Base-by-base conservation (phyloP, 2,329 filamentous ascomycete species). In the Ophiocordyceps unilateralis region DNA sequence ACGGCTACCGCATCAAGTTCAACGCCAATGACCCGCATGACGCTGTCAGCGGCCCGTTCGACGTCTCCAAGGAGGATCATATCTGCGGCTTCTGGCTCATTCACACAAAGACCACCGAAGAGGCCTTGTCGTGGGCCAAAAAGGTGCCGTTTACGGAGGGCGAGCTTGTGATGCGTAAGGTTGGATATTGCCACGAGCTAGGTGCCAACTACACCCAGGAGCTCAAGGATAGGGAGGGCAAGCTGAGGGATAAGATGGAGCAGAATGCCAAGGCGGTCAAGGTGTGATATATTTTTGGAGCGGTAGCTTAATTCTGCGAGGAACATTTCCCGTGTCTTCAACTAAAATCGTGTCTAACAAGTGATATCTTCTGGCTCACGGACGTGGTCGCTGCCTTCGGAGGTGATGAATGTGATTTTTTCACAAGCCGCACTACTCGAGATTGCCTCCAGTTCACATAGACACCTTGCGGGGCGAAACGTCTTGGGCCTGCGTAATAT, bases 21-120 rank as follows among this genome's bases (percentile, higher is more conserved):
- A 49, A 48, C 10, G 40, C 45, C 10, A 46, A 43, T 2, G 46
- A 44, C 8, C 46, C 49, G 2, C 40, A 52, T 3, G 44, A 50
- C 30, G 50, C 53, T 3, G 48, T 44, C n/a, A 48, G 49, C 15
- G 56, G 56, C 1, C 58, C 58, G 1, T 59, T 59, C 41, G 50
- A 56, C 21, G 44, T 56, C 17, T 43, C 48, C 20, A 43, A 44
- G n/a, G 50, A 55, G 42, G 40, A 42, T 2, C 50, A 56, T 17
- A 48, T 58, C 2, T 56, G 51, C 12, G 56, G 55, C 1, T 58
- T 50, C 52, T 60, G 57, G 57, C 49, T 60, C 19, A 42, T 60
- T 10, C 50, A 53, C 46, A 50, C 50, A 0, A 50, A 50, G 41
- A 48, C 53, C 17, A 48, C 48, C 7, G 51, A 59, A 5, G 56